phyloP scores from a whole-genome alignment of 192 early-diverging fungal genomes.

The Mortierella alpina region DNA sequence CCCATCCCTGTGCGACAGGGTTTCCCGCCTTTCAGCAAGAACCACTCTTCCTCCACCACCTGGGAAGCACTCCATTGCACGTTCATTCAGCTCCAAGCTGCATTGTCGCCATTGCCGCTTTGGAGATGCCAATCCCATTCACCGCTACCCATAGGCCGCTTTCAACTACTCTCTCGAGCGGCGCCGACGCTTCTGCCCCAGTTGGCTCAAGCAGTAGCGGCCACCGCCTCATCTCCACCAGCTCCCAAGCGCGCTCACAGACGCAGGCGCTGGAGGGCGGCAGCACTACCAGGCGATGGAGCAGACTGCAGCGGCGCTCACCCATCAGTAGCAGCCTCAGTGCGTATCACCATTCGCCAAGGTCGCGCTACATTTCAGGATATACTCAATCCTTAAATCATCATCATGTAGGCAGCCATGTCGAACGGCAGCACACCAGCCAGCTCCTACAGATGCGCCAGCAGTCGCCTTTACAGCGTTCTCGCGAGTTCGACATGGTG shows the following conservation, averaged over 20 bases:
- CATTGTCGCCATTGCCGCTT: too few relatives aligned
- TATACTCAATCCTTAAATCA: slow-evolving; percentile 4
- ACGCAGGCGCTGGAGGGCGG: slow-evolving; percentile 20
- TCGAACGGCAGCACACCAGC: neutral
- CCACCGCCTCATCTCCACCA: slow-evolving; percentile 5
- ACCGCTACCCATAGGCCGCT: slow-evolving; percentile 5
- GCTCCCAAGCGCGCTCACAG: neutral
- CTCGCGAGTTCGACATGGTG: too few relatives aligned
- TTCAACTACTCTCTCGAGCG: slow-evolving; percentile 7
- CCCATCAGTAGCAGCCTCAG: slow-evolving; percentile 4
- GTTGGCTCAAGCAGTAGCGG: neutral
- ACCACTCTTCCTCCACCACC: neutral
- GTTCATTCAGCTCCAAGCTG: too few relatives aligned
- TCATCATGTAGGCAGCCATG: neutral
- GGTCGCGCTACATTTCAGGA: slow-evolving; percentile 32
- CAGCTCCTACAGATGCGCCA: too few relatives aligned
- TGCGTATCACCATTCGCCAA: slow-evolving; percentile 21
- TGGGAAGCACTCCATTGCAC: too few relatives aligned
- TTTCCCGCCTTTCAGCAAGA: neutral
- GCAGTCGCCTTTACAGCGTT: too few relatives aligned
- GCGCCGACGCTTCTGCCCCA: too few relatives aligned
- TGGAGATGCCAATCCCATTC: slow-evolving; percentile 23
- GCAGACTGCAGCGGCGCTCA: slow-evolving; percentile 39
- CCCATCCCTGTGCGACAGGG: neutral
- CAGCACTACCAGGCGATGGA: slow-evolving; percentile 20